Percentiles rank a stretch among this genome's conserved stretches.
These are phyloP conservation scores for Rhinocladiella similis DNA, from an alignment of 2,329 filamentous ascomycete genomes.

Conservation along the genomic window DNA sequence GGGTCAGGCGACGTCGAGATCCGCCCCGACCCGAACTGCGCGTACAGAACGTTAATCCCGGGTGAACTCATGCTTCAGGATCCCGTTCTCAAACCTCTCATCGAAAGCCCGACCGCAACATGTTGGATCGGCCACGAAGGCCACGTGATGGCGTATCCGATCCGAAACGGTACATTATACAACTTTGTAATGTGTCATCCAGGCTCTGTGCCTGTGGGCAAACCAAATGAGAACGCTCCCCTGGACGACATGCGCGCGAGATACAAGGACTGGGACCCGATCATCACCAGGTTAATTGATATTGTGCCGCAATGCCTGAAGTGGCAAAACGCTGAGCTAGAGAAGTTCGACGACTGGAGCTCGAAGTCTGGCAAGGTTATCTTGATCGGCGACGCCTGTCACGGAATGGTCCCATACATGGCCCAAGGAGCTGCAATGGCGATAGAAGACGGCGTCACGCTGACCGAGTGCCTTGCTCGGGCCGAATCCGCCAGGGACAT, in stretches of 20 bases:
- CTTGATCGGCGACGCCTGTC: conserved; percentile 61
- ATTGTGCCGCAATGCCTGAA: conserved; percentile 30
- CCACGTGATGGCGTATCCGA: conserved; percentile 32
- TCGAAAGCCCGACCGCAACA: neutral
- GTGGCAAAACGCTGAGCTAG: conserved; percentile 32
- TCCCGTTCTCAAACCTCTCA: conserved; percentile 3
- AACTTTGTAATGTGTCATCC: conserved; percentile 48
- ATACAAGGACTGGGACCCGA: conserved; percentile 18
- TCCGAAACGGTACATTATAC: conserved; percentile 33
- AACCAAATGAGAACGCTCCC: conserved; percentile 33
- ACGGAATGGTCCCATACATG: conserved; percentile 42
- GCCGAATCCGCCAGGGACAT: conserved; percentile 29
- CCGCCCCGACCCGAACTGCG: neutral
- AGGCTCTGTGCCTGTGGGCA: conserved; percentile 36
- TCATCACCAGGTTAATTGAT: conserved; percentile 35
- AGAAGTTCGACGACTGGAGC: conserved; percentile 27
- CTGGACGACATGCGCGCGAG: conserved; percentile 28
- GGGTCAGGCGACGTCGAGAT: too few relatives aligned
- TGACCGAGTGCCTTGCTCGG: neutral
- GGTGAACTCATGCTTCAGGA: neutral
- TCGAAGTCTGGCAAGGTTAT: conserved; percentile 46
- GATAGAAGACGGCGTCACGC: conserved; percentile 13
- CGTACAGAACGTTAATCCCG: conserved; percentile 8
- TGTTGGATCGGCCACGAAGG: conserved; percentile 30
- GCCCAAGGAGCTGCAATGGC: conserved; percentile 10